phyloP scores from a whole-genome alignment of 2,329 filamentous ascomycete species.

The Leptographium procerum region DNA sequence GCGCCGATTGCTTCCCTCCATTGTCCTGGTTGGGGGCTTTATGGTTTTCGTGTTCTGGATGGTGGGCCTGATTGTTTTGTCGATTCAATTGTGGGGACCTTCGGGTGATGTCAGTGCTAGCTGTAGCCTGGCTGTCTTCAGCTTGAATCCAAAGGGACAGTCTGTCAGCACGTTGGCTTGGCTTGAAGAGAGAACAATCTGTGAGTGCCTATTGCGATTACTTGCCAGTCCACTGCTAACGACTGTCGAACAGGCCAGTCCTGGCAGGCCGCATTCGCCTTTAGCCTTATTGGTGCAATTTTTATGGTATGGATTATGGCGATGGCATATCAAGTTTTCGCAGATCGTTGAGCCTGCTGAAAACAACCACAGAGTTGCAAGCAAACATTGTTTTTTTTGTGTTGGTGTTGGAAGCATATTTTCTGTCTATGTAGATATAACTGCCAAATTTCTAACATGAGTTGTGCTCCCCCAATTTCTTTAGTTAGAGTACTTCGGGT shows the following conservation, averaged over 20 bases:
- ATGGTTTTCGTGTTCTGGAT: slow-evolving; percentile 58
- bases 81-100: slow-evolving; percentile 53
- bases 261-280: slow-evolving; percentile 55
- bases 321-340: slow-evolving; percentile 56
- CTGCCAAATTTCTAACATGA: too few species aligned
- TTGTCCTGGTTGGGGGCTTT: slow-evolving; percentile 53
- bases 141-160: slow-evolving; percentile 36
- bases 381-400: too few species aligned
- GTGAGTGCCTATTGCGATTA: slow-evolving; percentile 25
- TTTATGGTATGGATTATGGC: slow-evolving; percentile 59
- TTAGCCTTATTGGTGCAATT: slow-evolving; percentile 45
- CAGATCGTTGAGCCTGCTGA: background rate
- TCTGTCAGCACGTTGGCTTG: slow-evolving; percentile 47
- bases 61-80: slow-evolving; percentile 50
- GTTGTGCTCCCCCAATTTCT: background rate
- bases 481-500: slow-evolving; percentile 21
- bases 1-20: slow-evolving; percentile 47
- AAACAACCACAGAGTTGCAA: too few species aligned
- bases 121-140: slow-evolving; percentile 48
- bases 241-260: slow-evolving; percentile 33
- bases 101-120: slow-evolving; percentile 45
- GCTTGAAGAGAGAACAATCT: slow-evolving; percentile 52
- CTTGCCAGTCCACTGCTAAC: background rate
- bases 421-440: too few species aligned
- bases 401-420: too few species aligned